Base-by-base conservation (phyloP, 163 green algal genomes). In the Chlorella variabilis region DNA sequence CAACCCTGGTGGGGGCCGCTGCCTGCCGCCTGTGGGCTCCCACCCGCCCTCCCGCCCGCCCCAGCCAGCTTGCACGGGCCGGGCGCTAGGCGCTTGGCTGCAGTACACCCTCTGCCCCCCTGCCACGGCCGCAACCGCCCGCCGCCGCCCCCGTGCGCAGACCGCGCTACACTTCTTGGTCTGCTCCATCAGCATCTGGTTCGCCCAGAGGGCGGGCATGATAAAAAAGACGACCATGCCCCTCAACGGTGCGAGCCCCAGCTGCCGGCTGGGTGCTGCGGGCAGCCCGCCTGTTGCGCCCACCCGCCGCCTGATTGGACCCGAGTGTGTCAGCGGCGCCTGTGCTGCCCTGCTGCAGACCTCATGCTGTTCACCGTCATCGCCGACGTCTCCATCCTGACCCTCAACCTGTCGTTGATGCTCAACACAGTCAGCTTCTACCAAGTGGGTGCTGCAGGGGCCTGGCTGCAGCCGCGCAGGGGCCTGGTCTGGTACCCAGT, bases 371-470 rank as follows among this genome's bases (percentile, higher is more conserved):
- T 98, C 77, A 92, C 93, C 11, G 51, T 92, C 0, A 89, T 94
- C 25, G 95, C 95, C 20, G 93, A 93, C 68, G 39, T 94, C 0
- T 98, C 95, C 21, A 97, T 98, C 82, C 91, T 96, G 8, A 92
- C 87, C 17, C 84, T 98, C 20, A 98, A 98, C 84, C 80, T 98
- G 2, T 97, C 92, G 1, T 87, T 98, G 4, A 95, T 98, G 80
- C 78, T 97, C 42, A 98, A 98, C 86, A 90, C 87, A 9, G 95
- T 98, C 1, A 91, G 90, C 18, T 97, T 98, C 78, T 98, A 98
- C 80, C 95, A 98, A 90, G 94, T 96, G n/a, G 21, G 78, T 5
- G 23, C 25, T 11, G n/a, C n/a, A n/a, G n/a, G n/a, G n/a, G n/a
- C n/a, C n/a, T n/a, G n/a, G n/a, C n/a, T n/a, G n/a, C n/a, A n/a